Conservation (phyloP, 2,329 filamentous ascomycete species). For the Cryphonectria parasitica region DNA sequence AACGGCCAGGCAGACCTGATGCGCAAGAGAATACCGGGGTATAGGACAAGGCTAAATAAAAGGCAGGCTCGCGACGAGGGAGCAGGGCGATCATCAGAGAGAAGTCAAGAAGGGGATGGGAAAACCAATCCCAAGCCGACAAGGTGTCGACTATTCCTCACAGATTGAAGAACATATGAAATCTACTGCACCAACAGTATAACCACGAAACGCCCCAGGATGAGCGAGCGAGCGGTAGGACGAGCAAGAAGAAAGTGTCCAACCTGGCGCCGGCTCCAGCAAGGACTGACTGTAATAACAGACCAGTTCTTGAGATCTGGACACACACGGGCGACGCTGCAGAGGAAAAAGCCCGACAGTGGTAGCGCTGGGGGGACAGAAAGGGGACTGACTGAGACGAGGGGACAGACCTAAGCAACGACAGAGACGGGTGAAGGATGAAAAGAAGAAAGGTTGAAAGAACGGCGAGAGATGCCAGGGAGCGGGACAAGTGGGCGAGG, state of each 20-base stretch:
- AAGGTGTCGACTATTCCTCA: background rate
- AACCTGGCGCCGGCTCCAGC: background rate
- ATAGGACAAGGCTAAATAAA: background rate
- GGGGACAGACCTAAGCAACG: background rate
- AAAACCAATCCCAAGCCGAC: slow-evolving; percentile 9
- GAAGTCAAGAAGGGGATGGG: background rate
- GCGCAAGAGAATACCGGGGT: background rate
- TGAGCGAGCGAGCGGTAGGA: background rate
- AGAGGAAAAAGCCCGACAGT: background rate
- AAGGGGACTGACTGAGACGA: background rate
- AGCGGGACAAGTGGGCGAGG: slow-evolving; percentile 17
- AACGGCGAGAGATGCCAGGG: background rate
- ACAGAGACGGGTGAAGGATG: slow-evolving; percentile 1
- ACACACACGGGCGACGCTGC: background rate
- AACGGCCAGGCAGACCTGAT: background rate
- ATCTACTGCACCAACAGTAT: slow-evolving; percentile 8
- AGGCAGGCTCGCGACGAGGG: slow-evolving; percentile 3
- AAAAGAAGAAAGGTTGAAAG: background rate
- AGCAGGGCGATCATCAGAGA: slow-evolving; percentile 3
- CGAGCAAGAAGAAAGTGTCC: background rate
- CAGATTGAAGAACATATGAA: slow-evolving; percentile 23
- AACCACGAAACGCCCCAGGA: slow-evolving; percentile 16
- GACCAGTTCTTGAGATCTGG: background rate
- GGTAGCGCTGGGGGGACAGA: background rate
- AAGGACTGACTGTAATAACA: background rate